Percentiles rank a stretch among this genome's conserved stretches.
These are phyloP conservation scores for Xylaria arbuscula DNA, from an alignment of 2,329 filamentous ascomycete genomes.

Conservation along the genomic window DNA sequence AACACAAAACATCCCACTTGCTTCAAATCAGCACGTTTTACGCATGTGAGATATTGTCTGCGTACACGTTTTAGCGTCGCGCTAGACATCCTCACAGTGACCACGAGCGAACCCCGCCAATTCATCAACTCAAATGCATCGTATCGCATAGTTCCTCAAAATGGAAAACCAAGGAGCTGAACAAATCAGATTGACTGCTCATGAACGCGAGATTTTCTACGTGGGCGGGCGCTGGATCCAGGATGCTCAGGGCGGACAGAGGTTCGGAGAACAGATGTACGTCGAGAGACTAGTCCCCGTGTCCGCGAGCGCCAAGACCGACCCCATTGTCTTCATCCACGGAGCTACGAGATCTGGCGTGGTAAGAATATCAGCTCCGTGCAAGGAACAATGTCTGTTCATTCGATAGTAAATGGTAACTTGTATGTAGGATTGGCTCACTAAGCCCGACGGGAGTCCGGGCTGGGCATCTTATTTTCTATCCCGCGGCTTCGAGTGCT, in stretches of 20 bases:
- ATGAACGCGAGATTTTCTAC: constrained; percentile 48
- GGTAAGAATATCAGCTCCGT: constrained; percentile 45
- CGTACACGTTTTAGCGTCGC: too few relatives aligned
- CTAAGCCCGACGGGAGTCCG: constrained; percentile 58
- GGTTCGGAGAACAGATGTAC: constrained; percentile 61
- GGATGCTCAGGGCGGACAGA: constrained; percentile 48
- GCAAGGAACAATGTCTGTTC: constrained; percentile 1
- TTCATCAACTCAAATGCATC: background rate
- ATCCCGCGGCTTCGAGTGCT: constrained; percentile 58
- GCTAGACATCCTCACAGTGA: background rate
- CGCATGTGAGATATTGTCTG: too few relatives aligned
- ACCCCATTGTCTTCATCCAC: constrained; percentile 57
- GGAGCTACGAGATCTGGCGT: constrained; percentile 57
- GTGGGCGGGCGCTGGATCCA: constrained; percentile 53
- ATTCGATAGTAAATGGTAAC: background rate
- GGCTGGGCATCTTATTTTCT: constrained; percentile 63
- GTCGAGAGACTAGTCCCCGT: constrained; percentile 58
- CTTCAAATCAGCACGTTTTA: too few relatives aligned
- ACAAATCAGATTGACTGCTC: background rate
- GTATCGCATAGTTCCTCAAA: background rate
- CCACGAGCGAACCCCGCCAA: background rate
- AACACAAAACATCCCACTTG: too few relatives aligned
- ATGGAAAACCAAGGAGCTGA: constrained; percentile 18
- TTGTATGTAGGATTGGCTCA: constrained; percentile 56
- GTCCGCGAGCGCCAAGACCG: constrained; percentile 35